A percentile compares a stretch with the other conserved stretches of the same genome.
Evolutionary conservation across 208 protist genomes (phyloP).

Genomic region (Crithidia bombi): DNA sequence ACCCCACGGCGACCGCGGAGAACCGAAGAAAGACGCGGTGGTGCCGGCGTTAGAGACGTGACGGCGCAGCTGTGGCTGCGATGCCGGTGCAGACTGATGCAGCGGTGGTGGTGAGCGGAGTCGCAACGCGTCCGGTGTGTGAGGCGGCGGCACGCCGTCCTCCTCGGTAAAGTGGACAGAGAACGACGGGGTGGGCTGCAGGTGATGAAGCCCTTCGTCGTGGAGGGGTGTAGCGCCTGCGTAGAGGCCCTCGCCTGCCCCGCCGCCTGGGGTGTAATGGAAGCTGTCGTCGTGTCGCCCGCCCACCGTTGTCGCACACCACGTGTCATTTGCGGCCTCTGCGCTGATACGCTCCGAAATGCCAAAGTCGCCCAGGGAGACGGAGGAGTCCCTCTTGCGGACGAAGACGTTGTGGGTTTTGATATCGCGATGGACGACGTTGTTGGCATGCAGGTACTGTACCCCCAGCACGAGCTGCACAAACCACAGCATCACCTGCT

Average conservation of each 20-base stretch:
- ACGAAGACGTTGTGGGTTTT: conserved; percentile 93
- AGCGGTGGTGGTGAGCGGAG: conserved; percentile 15
- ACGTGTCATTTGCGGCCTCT: conserved; percentile 41
- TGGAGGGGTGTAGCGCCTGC: neutral
- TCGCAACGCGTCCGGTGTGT: neutral
- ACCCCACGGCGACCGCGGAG: conserved; percentile 9
- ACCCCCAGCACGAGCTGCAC: conserved; percentile 79
- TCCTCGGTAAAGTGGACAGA: neutral
- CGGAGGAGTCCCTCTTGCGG: conserved; percentile 40
- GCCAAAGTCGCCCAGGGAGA: conserved; percentile 91
- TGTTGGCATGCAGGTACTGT: conserved; percentile 80
- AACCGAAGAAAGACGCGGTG: conserved; percentile 2
- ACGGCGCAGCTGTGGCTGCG: neutral
- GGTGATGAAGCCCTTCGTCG: neutral
- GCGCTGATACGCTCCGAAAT: conserved; percentile 81
- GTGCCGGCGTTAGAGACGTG: neutral
- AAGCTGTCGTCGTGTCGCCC: too few relatives aligned
- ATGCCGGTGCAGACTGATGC: neutral
- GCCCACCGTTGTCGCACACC: conserved; percentile 14
- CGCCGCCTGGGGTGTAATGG: too few relatives aligned
- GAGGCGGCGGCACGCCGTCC: too few relatives aligned
- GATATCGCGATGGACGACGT: conserved; percentile 89
- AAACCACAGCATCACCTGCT: conserved; percentile 83
- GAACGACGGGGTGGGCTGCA: neutral
- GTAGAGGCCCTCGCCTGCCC: neutral